phyloP scores from a whole-genome alignment of 2,329 filamentous ascomycete genomes.

The Trichoderma sp. region DNA sequence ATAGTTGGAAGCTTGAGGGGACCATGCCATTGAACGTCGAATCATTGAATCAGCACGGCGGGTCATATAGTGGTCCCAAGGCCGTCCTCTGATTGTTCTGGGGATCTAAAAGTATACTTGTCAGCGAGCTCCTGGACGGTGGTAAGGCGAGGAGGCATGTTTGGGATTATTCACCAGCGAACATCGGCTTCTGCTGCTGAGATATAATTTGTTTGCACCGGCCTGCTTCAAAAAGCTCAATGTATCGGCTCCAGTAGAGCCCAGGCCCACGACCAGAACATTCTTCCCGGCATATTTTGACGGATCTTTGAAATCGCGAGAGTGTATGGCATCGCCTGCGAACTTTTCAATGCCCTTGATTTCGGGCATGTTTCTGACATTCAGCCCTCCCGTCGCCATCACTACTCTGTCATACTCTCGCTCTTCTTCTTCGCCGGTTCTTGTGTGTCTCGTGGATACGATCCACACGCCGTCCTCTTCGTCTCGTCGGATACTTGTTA shows the following conservation, averaged over 20 bases:
- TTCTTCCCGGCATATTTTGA: slow-evolving; percentile 46
- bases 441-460: slow-evolving; percentile 36
- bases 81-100: slow-evolving; percentile 14
- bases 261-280: slow-evolving; percentile 53
- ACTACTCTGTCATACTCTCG: slow-evolving; percentile 44
- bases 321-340: slow-evolving; percentile 47
- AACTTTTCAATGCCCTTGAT: slow-evolving; percentile 47
- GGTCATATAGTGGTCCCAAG: slow-evolving; percentile 22
- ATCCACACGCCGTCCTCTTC: slow-evolving; percentile 36
- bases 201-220: slow-evolving; percentile 45
- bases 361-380: slow-evolving; percentile 40
- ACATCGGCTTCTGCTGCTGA: slow-evolving; percentile 46
- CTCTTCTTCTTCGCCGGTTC: slow-evolving; percentile 31
- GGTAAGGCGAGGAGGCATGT: no score
- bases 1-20: slow-evolving; percentile 16
- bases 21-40: slow-evolving; percentile 6
- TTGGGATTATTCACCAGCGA: slow-evolving; percentile 34
- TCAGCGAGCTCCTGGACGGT: background rate
- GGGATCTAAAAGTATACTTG: slow-evolving; percentile 11
- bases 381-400: slow-evolving; percentile 43
- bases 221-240: slow-evolving; percentile 40
- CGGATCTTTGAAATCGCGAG: slow-evolving; percentile 42
- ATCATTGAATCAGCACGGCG: slow-evolving; percentile 15
- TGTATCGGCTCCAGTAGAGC: slow-evolving; percentile 42
- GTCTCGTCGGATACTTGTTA: slow-evolving; percentile 37